Base-by-base conservation (phyloP, 352 stramenopile species). In the Phytophthora syringae region DNA sequence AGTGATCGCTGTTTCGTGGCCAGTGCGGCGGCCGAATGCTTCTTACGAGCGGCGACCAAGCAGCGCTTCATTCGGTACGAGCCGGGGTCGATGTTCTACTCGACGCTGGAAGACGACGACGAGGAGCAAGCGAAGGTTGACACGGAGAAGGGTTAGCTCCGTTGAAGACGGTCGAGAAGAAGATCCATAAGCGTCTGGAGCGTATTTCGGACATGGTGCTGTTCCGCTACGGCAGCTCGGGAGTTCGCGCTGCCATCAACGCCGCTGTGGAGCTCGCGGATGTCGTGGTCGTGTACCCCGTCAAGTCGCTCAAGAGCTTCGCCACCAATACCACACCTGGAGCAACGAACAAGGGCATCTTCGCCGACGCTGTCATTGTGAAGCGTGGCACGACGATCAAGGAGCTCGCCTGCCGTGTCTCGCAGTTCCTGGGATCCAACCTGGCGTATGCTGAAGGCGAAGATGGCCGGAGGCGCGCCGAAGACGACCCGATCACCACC, bases 141-240 rank as follows among this genome's bases (percentile, higher is more conserved):
- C 25, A 51, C 54, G 2, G 64, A 71, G 16, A 76, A 72, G 40
- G 47, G 51, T 34, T 74, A 22, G 65, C 69, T 5, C 72, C 76
- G 15, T 71, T 97, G 32, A 88, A 92, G 55, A 76, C 80, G 5
- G 68, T 89, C 7, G 80, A 95, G 25, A 88, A 87, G 39, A 96
- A 95, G 55, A 90, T 96, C 39, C 47, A 66, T 34, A 90, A 85
- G 64, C 85, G 89, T 7, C 69, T 97, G 12, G 87, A 95, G 45
- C 86, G 89, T 52, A 94, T 96, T 55, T 92, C 86, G 0, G 89
- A 97, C 59, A 95, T 97, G 86, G 89, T 97, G 54, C 71, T 97
- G 18, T 97, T 96, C 59, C 85, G 89, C n/a, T 95, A 92, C 55
- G 86, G 88, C 22, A 93, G 86, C 54, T 88, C 89, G 7, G 89